Base-by-base conservation (phyloP, 495 filamentous ascomycete genomes). In the Neurospora sp. region DNA sequence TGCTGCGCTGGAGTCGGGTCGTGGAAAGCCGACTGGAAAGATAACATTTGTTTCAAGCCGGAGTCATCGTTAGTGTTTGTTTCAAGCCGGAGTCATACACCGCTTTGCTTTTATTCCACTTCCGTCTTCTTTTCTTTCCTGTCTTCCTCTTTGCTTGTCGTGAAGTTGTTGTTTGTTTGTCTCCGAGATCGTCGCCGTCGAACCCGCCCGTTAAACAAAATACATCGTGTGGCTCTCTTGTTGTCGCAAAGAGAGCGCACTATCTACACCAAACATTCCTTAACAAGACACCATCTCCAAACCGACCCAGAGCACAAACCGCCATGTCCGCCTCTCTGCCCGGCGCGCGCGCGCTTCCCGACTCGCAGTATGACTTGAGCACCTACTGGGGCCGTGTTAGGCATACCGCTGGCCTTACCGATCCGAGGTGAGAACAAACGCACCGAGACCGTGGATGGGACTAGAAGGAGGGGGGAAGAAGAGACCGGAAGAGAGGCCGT, bases 321-420 rank as follows among this genome's bases (percentile, higher is more conserved):
- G 76, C 45, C 70, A 99, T 99, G 96, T 97, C 96, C 35, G 86
- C 93, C 74, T 97, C 96, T 45, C 85, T 98, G 8, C 94, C 94
- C 59, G 96, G 96, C 72, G 89, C 83, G 72, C 90, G 95, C 77
- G 92, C 96, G 76, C 87, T 96, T 38, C 96, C 96, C 72, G 87
- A 89, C 69, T 98, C 96, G 22, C 94, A 93, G 81, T 95, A 97
- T 85, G 91, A 99, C 79, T 86, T 98, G 78, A 89, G 82, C 76
- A 97, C 94, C 70, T 99, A 99, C 83, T 95, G 92, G 93, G 96
- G 96, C 61, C 91, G 96, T 16, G 96, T 99, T 75, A 88, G 88
- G 79, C 96, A 99, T 83, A 91, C 94, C 4, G 92, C 91, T 14
- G 90, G 95, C 77, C 89, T 99, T 74, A 90, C 94, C 79, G 96